A percentile compares a stretch with the other conserved stretches of the same genome.
Conservation (phyloP, 2,329 filamentous ascomycete genomes). For the Incumbomyces delicatus region DNA sequence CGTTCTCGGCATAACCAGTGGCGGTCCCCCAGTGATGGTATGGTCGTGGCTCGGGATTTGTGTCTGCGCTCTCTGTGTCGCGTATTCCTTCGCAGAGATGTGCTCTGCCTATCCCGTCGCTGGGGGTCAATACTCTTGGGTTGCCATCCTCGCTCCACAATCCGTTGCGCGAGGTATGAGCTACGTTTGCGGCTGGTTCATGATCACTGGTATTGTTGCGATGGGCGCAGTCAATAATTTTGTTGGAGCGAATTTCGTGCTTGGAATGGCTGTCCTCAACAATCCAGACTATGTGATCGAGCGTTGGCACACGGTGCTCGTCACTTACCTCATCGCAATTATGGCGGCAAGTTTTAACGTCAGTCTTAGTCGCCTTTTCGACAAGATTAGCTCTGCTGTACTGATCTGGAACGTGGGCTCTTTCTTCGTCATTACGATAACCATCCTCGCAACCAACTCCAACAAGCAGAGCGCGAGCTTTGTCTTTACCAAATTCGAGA, state of each 20-base stretch:
- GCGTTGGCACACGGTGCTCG: constrained; percentile 47
- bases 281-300: constrained; percentile 43
- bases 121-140: constrained; percentile 50
- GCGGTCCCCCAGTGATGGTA: constrained; percentile 50
- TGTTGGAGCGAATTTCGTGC: constrained; percentile 46
- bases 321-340: constrained; percentile 41
- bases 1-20: constrained; percentile 46
- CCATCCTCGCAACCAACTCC: constrained; percentile 44
- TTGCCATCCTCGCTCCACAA: constrained; percentile 45
- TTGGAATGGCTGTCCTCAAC: constrained; percentile 45
- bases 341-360: constrained; percentile 40
- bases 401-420: constrained; percentile 43
- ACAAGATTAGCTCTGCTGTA: constrained; percentile 31
- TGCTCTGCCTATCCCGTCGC: constrained; percentile 49
- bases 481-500: constrained; percentile 43
- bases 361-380: constrained; percentile 41
- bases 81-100: constrained; percentile 51
- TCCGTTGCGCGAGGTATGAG: constrained; percentile 35
- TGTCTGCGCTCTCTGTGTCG: constrained; percentile 42
- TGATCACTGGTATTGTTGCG: constrained; percentile 34
- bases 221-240: constrained; percentile 20
- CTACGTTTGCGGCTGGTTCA: constrained; percentile 41
- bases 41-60: constrained; percentile 48
- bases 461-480: constrained; percentile 46
- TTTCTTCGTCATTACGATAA: constrained; percentile 44